phyloP scores from a whole-genome alignment of 306 rosid genomes.

The Quercus engelmannii region DNA sequence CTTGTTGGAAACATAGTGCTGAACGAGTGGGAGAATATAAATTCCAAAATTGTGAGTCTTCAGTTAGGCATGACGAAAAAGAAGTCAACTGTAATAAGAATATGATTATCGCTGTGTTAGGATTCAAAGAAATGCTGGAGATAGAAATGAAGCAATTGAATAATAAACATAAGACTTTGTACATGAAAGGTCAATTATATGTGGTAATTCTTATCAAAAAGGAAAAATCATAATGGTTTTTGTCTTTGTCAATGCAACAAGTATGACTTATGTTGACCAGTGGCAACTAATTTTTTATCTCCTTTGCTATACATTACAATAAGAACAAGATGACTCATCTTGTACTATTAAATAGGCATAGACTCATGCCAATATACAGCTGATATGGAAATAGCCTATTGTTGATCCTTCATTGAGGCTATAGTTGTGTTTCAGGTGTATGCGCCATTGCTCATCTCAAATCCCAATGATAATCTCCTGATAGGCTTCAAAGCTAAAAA shows the following conservation, averaged over 20 bases:
- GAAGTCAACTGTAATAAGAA: not conserved
- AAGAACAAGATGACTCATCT: not conserved
- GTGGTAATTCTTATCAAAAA: not conserved
- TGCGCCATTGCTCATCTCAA: not conserved
- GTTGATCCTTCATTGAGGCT: not conserved
- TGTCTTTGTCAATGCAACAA: not conserved
- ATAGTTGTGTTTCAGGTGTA: not conserved
- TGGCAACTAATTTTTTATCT: not conserved
- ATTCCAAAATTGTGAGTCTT: not conserved
- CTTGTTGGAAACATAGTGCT: not conserved
- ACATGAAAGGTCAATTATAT: not conserved
- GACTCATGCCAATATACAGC: not conserved
- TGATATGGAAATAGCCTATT: not conserved
- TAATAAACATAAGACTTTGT: not conserved
- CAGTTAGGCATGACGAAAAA: not conserved
- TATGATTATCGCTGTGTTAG: not conserved
- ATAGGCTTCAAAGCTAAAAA: not conserved
- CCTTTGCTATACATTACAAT: not conserved
- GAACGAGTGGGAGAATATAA: not conserved
- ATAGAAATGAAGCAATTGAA: not conserved
- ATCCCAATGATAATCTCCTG: not conserved
- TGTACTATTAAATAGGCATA: not conserved
- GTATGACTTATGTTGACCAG: not conserved
- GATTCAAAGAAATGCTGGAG: not conserved
- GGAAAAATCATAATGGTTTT: not conserved